Conservation (phyloP, 2,329 filamentous ascomycete species). For the Trichoderma sp. region DNA sequence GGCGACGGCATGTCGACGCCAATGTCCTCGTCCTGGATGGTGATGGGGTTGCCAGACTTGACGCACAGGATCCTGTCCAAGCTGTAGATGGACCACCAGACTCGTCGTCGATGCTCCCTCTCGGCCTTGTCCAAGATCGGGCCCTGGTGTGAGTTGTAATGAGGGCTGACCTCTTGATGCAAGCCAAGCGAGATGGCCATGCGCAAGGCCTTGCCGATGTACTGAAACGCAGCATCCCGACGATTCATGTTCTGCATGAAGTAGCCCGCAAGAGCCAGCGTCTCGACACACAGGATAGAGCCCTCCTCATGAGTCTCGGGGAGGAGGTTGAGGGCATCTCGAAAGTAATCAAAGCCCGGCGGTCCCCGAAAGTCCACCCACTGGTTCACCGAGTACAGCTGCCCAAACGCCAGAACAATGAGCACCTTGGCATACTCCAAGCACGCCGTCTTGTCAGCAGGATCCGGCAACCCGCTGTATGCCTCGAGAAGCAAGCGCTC, state of each 20-base stretch:
- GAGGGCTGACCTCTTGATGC: conserved; percentile 54
- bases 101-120: conserved; percentile 53
- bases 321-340: conserved; percentile 53
- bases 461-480: conserved; percentile 48
- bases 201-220: conserved; percentile 55
- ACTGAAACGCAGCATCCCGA: conserved; percentile 57
- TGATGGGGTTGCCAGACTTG: conserved; percentile 58
- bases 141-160: conserved; percentile 43
- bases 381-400: conserved; percentile 60
- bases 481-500: conserved; percentile 49
- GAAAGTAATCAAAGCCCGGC: conserved; percentile 59
- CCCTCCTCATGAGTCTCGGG: conserved; percentile 59
- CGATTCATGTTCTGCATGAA: conserved; percentile 61
- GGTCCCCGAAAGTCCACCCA: conserved; percentile 56
- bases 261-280: conserved; percentile 56
- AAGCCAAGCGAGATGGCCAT: conserved; percentile 61
- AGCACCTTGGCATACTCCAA: conserved; percentile 55
- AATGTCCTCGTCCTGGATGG: conserved; percentile 58
- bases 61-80: conserved; percentile 56
- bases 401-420: conserved; percentile 56
- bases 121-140: conserved; percentile 43
- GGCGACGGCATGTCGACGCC: conserved; percentile 40
- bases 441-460: conserved; percentile 50
- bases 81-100: conserved; percentile 61
- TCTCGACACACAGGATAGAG: conserved; percentile 57